These are phyloP conservation scores for Hymenoscyphus scutula DNA, from an alignment of 2,329 filamentous ascomycete genomes.

Conservation along the genomic window DNA sequence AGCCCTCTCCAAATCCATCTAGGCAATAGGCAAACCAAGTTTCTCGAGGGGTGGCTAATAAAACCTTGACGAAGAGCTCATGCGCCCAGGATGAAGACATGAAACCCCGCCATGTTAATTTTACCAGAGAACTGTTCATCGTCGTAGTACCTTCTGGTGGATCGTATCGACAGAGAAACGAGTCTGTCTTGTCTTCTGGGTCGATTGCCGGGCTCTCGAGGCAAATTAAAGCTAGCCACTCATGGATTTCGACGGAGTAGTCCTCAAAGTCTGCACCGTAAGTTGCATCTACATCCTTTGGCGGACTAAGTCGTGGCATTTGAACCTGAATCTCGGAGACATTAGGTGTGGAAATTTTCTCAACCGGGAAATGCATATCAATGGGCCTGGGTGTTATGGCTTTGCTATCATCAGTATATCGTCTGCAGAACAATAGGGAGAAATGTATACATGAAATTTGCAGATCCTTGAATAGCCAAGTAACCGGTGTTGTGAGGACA, in stretches of 20 bases:
- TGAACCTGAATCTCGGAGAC: conserved; percentile 30
- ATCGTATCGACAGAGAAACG: conserved; percentile 66
- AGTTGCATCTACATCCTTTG: conserved; percentile 33
- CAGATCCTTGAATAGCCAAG: conserved; percentile 77
- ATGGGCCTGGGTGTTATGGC: conserved; percentile 51
- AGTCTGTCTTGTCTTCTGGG: conserved; percentile 58
- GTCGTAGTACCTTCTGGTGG: conserved; percentile 43
- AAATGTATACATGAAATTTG: conserved; percentile 43
- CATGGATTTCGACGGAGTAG: conserved; percentile 61
- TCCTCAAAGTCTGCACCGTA: conserved; percentile 58
- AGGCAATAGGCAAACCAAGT: conserved; percentile 56
- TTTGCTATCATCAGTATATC: conserved; percentile 36
- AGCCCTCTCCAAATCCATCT: conserved; percentile 49
- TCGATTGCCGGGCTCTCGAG: conserved; percentile 63
- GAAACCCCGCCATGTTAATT: conserved; percentile 59
- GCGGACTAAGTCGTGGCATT: conserved; percentile 33
- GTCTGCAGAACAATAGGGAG: neutral
- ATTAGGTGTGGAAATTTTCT: conserved; percentile 39
- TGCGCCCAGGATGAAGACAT: conserved; percentile 53
- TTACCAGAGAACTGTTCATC: conserved; percentile 41
- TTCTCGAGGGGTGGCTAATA: conserved; percentile 45
- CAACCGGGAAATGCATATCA: conserved; percentile 43
- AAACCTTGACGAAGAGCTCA: conserved; percentile 44
- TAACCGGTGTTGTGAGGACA: conserved; percentile 63
- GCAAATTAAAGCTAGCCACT: conserved; percentile 70